Percentiles rank a stretch among this genome's conserved stretches.
phyloP scores from a whole-genome alignment of 2,329 filamentous ascomycete species.

The Aspergillus pseudonomiae region DNA sequence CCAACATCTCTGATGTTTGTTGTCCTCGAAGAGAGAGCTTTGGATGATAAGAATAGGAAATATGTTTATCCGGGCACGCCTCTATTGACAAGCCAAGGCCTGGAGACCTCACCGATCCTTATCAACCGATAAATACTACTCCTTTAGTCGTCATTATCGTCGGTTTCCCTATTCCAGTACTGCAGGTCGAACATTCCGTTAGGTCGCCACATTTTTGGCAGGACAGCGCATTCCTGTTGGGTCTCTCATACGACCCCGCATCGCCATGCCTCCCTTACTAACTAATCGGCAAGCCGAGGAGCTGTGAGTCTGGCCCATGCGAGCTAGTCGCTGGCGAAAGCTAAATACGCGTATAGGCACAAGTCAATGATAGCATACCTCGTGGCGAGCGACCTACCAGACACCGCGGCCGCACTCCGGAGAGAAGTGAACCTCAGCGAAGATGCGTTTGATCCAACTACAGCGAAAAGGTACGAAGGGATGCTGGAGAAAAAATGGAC shows the following conservation, averaged over 20 bases:
- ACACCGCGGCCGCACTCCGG: conserved; percentile 70
- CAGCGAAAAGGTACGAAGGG: conserved; percentile 84
- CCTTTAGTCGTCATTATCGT: neutral
- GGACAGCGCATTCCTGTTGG: neutral
- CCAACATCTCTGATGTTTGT: neutral
- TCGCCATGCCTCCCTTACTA: conserved; percentile 69
- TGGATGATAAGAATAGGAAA: neutral
- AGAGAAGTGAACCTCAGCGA: conserved; percentile 71
- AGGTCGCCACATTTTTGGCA: neutral
- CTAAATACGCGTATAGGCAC: conserved; percentile 60
- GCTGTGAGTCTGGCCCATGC: conserved; percentile 63
- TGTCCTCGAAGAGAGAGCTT: neutral
- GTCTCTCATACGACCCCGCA: neutral
- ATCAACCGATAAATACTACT: neutral
- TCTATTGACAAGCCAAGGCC: neutral
- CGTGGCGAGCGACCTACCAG: conserved; percentile 68
- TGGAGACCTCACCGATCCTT: neutral
- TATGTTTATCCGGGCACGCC: neutral
- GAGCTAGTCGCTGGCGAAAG: conserved; percentile 4
- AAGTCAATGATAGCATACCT: conserved; percentile 92
- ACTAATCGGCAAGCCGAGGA: conserved; percentile 81
- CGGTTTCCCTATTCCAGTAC: neutral
- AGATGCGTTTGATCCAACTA: conserved; percentile 73
- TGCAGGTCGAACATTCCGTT: neutral
- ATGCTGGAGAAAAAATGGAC: conserved; percentile 98